Evolutionary conservation across 208 protist species (phyloP), one percentile per base, ranked within the genome.

Genomic region (Acanthamoeba triangularis): DNA sequence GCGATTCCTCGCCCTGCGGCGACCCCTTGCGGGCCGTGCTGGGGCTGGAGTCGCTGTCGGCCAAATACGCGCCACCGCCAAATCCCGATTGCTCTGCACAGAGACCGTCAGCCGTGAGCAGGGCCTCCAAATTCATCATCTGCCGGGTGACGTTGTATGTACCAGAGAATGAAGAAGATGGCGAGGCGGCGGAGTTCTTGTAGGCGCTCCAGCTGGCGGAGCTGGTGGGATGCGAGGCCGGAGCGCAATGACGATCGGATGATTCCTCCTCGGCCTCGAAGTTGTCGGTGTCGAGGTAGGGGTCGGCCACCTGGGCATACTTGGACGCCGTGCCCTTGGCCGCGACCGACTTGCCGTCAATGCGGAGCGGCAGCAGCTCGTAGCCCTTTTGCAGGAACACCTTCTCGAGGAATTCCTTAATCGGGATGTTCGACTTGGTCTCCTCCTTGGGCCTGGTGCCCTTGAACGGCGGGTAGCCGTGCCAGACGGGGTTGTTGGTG

Each of bases 401-500:
- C 56, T 90, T 90, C 56, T 90, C 52, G 41, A 90, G 49, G 54
- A 90, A 90, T 49, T 90, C 82, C 37, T 67, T 67, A 49, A 90
- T 90, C 18, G 82, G 82, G 82, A 90, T 90, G 82, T 90, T 90
- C n/a, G 14, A 28, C 25, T 90, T 90, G 52, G 82, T 44, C 33
- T 90, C 52, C 20, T 90, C 47, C 30, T 52, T 82, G 16, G 82
- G 49, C 33, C 82, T 30, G 25, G 47, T 90, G 49, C 56, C 82
- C 30, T 65, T 90, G 56, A 90, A 90, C 30, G 82, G 82, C 7
- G 82, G 82, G 11, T 90, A 47, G 37, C 56, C 82, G 37, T 90
- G 47, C 82, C 82, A 90, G 13, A 65, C 82, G 8, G 82, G 49
- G 54, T 90, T 90, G 82, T 90, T 90, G 82, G 82, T 90, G 82